These are phyloP conservation scores for Kitagawia praeruptora DNA, from an alignment of 129 eudicot genomes.

Conservation along the genomic window DNA sequence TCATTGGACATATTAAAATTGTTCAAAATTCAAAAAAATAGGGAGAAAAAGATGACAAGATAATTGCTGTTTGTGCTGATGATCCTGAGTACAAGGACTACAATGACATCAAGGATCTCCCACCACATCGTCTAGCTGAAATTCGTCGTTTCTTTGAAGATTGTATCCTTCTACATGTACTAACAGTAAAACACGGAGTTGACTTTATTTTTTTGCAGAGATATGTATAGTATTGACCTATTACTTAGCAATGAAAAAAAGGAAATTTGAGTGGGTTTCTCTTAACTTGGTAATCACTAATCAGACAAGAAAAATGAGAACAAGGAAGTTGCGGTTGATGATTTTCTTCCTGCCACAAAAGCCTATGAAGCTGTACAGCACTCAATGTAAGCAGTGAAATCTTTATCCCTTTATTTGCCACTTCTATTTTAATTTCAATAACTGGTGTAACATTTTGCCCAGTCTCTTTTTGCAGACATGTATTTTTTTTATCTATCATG, in stretches of 20 bases:
- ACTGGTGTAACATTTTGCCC: not conserved
- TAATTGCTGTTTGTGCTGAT: slow-evolving; percentile 22
- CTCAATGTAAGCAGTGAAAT: slow-evolving; percentile 58
- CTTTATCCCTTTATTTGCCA: not conserved
- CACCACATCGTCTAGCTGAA: slow-evolving; percentile 23
- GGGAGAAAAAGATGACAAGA: slow-evolving; percentile 72
- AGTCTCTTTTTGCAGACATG: not conserved
- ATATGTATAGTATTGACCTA: not conserved
- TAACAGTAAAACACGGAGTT: not conserved
- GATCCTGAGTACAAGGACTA: slow-evolving; percentile 15
- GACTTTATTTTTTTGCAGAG: not conserved
- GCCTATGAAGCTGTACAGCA: slow-evolving; percentile 69
- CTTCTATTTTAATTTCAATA: not conserved
- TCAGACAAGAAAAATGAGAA: slow-evolving; percentile 94
- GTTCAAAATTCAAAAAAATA: slow-evolving; percentile 9
- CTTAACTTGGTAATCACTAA: slow-evolving; percentile 22
- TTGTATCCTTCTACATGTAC: slow-evolving; percentile 55
- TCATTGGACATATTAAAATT: not conserved
- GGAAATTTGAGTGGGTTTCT: slow-evolving; percentile 1
- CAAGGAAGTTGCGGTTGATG: slow-evolving; percentile 90
- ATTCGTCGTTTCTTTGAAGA: slow-evolving; percentile 91
- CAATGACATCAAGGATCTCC: slow-evolving; percentile 21
- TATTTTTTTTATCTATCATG: not conserved
- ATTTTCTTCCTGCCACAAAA: slow-evolving; percentile 61
- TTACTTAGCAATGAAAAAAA: not conserved